These are phyloP conservation scores for Kwoniella botswanensis DNA, from an alignment of 768 basidiomycete genomes.

Conservation along the genomic window DNA sequence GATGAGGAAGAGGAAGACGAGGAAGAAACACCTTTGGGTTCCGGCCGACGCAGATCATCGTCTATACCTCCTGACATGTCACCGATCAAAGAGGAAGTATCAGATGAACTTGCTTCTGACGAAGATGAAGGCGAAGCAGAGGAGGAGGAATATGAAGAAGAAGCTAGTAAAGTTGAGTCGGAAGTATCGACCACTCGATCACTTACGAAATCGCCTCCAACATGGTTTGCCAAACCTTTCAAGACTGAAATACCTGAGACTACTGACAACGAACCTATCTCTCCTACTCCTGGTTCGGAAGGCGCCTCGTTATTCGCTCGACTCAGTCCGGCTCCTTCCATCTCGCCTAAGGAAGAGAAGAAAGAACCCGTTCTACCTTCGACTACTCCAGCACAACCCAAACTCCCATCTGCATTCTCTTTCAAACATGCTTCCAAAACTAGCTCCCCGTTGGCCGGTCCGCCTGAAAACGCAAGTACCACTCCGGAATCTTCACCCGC, in stretches of 20 bases:
- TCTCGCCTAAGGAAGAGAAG: not conserved
- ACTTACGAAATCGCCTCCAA: constrained; percentile 35
- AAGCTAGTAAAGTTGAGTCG: constrained; percentile 8
- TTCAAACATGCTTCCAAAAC: constrained; percentile 46
- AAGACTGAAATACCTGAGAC: not conserved
- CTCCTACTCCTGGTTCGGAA: constrained; percentile 12
- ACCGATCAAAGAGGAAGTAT: constrained; percentile 35
- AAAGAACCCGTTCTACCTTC: not conserved
- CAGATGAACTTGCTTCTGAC: constrained; percentile 21
- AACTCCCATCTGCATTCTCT: constrained; percentile 24
- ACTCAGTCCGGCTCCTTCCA: constrained; percentile 17
- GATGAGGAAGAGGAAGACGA: constrained; percentile 26
- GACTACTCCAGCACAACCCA: constrained; percentile 14
- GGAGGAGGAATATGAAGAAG: constrained; percentile 33
- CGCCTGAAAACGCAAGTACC: constrained; percentile 30
- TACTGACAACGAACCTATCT: not conserved
- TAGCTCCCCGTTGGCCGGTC: constrained; percentile 45
- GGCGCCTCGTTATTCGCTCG: constrained; percentile 27
- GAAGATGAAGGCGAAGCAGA: constrained; percentile 21
- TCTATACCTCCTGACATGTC: constrained; percentile 34
- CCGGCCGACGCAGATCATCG: constrained; percentile 20
- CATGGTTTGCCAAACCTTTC: constrained; percentile 38
- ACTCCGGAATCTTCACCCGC: constrained; percentile 40
- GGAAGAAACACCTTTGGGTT: constrained; percentile 17
- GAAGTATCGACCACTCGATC: constrained; percentile 6